These are phyloP conservation scores for Fagopyrum tataricum DNA, from an alignment of 148 eudicot genomes.

Conservation along the genomic window DNA sequence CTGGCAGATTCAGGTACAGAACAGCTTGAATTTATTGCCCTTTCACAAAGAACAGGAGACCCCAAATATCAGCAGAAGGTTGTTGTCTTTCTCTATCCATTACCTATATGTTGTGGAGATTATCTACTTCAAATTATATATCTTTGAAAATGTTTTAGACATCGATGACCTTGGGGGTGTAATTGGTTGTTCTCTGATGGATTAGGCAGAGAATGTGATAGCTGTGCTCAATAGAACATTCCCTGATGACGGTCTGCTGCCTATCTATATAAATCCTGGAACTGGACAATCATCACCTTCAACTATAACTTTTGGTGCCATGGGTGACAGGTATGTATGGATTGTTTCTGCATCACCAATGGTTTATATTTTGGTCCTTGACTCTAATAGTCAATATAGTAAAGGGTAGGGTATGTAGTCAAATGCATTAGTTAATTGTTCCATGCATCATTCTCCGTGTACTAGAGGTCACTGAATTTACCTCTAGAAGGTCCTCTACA, in stretches of 20 bases:
- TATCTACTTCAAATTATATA: neutral
- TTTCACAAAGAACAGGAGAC: constrained; percentile 92
- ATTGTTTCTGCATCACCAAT: neutral
- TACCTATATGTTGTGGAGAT: neutral
- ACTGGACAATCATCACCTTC: constrained; percentile 62
- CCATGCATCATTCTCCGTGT: neutral
- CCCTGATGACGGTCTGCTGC: constrained; percentile 88
- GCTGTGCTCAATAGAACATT: constrained; percentile 72
- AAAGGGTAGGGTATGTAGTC: neutral
- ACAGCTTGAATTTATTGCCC: constrained; percentile 97
- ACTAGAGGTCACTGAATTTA: neutral
- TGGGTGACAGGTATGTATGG: constrained; percentile 86
- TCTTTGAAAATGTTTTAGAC: neutral
- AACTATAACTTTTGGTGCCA: constrained; percentile 96
- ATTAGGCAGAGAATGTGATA: constrained; percentile 85
- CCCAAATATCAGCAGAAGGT: constrained; percentile 98
- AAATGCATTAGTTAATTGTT: neutral
- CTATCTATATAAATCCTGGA: constrained; percentile 73
- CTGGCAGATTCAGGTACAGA: constrained; percentile 99
- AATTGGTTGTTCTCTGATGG: constrained; percentile 11
- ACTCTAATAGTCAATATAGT: neutral
- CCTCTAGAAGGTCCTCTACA: neutral
- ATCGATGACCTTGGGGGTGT: constrained; percentile 1
- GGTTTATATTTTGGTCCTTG: neutral
- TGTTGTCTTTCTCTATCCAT: neutral